phyloP scores from a whole-genome alignment of 2,329 filamentous ascomycete genomes.

The Grosmannia serpens region DNA sequence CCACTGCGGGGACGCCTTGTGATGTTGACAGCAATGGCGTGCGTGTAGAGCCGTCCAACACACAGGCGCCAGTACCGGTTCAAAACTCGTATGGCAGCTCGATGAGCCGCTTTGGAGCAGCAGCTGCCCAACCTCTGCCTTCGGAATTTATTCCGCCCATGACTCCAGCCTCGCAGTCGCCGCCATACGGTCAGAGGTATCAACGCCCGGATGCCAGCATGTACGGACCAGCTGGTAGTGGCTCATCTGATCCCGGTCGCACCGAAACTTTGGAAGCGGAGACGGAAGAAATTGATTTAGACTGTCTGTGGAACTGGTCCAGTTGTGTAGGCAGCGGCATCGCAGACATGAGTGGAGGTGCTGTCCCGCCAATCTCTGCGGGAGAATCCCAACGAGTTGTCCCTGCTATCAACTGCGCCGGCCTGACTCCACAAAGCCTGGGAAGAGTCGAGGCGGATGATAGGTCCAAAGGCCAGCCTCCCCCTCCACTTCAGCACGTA shows the following conservation, averaged over 20 bases:
- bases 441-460: background rate
- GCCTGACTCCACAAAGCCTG: background rate
- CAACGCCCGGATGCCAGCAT: background rate
- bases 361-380: background rate
- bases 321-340: background rate
- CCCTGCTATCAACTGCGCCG: background rate
- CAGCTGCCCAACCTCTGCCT: background rate
- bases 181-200: background rate
- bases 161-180: background rate
- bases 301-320: slow-evolving; percentile 22
- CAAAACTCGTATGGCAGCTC: background rate
- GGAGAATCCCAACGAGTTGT: background rate
- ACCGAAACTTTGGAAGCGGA: slow-evolving; percentile 19
- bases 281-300: slow-evolving; percentile 20
- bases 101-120: background rate
- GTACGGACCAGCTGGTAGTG: background rate
- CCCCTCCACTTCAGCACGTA: background rate
- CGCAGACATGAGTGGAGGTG: background rate
- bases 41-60: background rate
- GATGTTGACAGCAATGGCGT: background rate
- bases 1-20: background rate
- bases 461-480: background rate
- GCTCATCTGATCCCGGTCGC: slow-evolving; percentile 6
- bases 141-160: background rate
- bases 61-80: background rate